Conservation (phyloP, 2,329 filamentous ascomycete genomes). For the Coniochaeta hoffmannii region DNA sequence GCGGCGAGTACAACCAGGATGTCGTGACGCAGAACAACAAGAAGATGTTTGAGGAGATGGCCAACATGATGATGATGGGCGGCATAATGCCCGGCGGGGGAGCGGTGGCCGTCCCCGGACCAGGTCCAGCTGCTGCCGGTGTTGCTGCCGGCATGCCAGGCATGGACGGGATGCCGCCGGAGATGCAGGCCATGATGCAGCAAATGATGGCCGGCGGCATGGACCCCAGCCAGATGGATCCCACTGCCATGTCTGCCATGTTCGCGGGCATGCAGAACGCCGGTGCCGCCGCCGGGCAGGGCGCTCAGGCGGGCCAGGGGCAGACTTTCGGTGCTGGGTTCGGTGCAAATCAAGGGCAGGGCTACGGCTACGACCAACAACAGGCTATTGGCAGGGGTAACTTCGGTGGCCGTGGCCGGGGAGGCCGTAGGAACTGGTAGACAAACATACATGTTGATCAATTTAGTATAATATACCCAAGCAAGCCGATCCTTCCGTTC, state of each 20-base stretch:
- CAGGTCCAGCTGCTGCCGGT: slow-evolving; percentile 16
- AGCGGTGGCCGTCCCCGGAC: slow-evolving; percentile 3
- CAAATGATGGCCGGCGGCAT: slow-evolving; percentile 61
- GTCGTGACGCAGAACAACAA: slow-evolving; percentile 58
- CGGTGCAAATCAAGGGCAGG: slow-evolving; percentile 38
- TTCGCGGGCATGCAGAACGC: slow-evolving; percentile 49
- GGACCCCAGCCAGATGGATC: slow-evolving; percentile 61
- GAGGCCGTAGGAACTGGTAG: slow-evolving; percentile 17
- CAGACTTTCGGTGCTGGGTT: slow-evolving; percentile 44
- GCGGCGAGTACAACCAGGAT: slow-evolving; percentile 66
- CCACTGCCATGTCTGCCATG: slow-evolving; percentile 50
- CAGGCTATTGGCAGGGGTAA: slow-evolving; percentile 29
- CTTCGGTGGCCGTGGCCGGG: slow-evolving; percentile 23
- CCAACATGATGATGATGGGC: slow-evolving; percentile 60
- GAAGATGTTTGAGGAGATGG: slow-evolving; percentile 70
- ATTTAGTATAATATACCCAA: neutral
- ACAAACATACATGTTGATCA: neutral
- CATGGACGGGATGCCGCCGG: slow-evolving; percentile 52
- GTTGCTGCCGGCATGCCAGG: slow-evolving; percentile 33
- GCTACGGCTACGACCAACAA: slow-evolving; percentile 32
- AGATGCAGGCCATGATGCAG: slow-evolving; percentile 62
- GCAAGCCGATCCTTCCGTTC: neutral
- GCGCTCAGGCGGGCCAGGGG: slow-evolving; percentile 40
- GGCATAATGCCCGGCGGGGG: slow-evolving; percentile 34
- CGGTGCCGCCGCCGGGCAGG: slow-evolving; percentile 30